Conservation (phyloP, 352 stramenopile species). For the Phytophthora tentaculata region DNA sequence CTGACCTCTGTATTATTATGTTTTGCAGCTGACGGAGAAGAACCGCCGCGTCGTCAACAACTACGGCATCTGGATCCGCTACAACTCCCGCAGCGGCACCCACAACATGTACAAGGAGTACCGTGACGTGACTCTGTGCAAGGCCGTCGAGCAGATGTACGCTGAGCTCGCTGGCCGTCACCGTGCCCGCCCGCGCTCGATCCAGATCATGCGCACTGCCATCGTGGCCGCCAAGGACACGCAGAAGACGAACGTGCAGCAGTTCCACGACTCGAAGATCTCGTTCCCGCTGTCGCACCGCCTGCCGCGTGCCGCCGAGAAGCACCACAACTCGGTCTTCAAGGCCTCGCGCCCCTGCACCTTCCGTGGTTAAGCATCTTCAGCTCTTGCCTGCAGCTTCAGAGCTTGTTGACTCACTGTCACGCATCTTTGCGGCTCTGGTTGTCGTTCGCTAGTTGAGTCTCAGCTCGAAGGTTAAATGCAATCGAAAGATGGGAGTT, state of each 20-base stretch:
- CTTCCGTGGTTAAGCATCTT: constrained; percentile 95
- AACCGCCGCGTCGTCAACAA: constrained; percentile 99
- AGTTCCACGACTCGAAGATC: constrained; percentile 97
- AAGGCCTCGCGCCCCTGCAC: constrained; percentile 97
- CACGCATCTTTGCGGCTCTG: neutral
- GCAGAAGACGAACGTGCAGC: constrained; percentile 96
- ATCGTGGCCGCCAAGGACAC: constrained; percentile 96
- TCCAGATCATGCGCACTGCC: constrained; percentile 99
- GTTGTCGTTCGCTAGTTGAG: constrained; percentile 6
- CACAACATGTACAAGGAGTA: constrained; percentile 99
- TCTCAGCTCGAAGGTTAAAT: constrained; percentile 30
- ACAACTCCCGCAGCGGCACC: constrained; percentile 99
- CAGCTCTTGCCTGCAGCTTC: constrained; percentile 16
- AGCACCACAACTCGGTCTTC: constrained; percentile 97
- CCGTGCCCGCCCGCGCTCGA: constrained; percentile 96
- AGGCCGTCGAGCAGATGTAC: constrained; percentile 99
- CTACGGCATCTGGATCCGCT: constrained; percentile 99
- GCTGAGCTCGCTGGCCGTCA: constrained; percentile 98
- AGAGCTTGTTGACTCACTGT: constrained; percentile 13
- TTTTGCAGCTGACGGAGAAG: constrained; percentile 95
- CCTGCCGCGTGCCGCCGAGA: constrained; percentile 92
- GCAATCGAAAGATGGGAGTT: constrained; percentile 54
- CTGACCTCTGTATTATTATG: constrained; percentile 22
- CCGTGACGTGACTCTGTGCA: constrained; percentile 97
- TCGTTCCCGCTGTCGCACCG: constrained; percentile 99